Base-by-base conservation (phyloP, 495 filamentous ascomycete species). In the Tuber borchii region DNA sequence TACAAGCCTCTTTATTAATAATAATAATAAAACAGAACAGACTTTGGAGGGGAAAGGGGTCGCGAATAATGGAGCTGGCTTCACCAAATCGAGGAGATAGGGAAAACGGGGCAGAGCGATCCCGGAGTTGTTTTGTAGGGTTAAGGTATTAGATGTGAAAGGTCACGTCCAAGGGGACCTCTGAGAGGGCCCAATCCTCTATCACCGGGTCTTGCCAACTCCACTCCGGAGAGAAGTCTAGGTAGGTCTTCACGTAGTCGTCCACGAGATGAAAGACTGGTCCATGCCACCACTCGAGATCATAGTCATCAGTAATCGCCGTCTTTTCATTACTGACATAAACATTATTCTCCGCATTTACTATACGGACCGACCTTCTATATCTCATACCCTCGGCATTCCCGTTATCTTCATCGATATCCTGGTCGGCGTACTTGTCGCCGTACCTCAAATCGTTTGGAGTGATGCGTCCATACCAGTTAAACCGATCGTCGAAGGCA, bases 311-410 rank as follows among this genome's bases (percentile, higher is more conserved):
- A 7, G 56, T 65, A 0, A 34, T 0, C 6, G 26, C 14, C 0
- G 0, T 0, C 26, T 3, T 2, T 4, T 65, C 12, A 12, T 31
- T 16, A 65, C 14, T 34, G 4, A 1, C 4, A 31, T 65, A 65
- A 31, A 0, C 4, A 8, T 17, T 26, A 16, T 34, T 0, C 56
- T 0, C 56, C 26, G 14, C 56, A 34, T 0, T 0, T 34, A 0
- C 12, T 19, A 65, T 34, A 17, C 1, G 0, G 31, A 31, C 56
- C 14, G 56, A 0, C 1, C 0, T 6, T 65, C 31, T 65, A 26
- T 19, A 3, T 2, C 4, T 61, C 12, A n/a, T 0, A 34, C 26
- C 14, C 26, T 1, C 2, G 4, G 14, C 0, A 7, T 0, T 7
- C 5, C 26, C 26, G 17, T 34, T 26, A 7, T 31, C 26, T 19